These are phyloP conservation scores for Geoglossum cookeanum DNA, from an alignment of 2,329 filamentous ascomycete species.

Conservation along the genomic window DNA sequence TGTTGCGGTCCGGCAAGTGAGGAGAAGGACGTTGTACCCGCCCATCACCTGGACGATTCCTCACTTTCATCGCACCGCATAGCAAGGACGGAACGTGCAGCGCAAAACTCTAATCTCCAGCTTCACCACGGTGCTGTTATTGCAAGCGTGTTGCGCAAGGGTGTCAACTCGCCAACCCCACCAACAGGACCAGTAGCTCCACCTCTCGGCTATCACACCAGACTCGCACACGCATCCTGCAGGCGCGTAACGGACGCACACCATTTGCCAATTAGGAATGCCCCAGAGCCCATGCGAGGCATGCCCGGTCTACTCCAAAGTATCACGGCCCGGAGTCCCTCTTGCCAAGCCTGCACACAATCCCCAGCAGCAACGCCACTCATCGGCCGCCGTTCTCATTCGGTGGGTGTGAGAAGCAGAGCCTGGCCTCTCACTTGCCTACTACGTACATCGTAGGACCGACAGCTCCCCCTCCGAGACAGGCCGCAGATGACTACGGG, in stretches of 20 bases:
- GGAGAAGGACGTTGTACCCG: too few relatives aligned
- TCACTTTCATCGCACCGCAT: background rate
- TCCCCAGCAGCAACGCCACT: background rate
- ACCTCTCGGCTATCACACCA: conserved; percentile 1
- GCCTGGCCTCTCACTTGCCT: background rate
- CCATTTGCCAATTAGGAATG: background rate
- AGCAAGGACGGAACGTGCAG: background rate
- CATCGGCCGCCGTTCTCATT: background rate
- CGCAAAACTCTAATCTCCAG: background rate
- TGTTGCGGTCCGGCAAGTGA: too few relatives aligned
- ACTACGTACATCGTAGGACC: background rate
- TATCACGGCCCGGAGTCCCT: background rate
- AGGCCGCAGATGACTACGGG: background rate
- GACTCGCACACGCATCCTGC: background rate
- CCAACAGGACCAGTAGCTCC: background rate
- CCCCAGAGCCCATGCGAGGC: too few relatives aligned
- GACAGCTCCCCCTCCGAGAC: background rate
- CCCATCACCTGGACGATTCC: background rate
- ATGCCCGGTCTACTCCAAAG: background rate
- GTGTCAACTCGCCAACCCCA: background rate
- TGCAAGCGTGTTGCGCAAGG: background rate
- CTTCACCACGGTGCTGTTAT: background rate
- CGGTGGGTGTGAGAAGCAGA: background rate
- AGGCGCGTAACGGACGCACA: background rate
- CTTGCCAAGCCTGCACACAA: background rate